Evolutionary conservation across 1,284 basidiomycete genomes (phyloP), one percentile per base, ranked within the genome.

Genomic region (Tranzscheliella williamsii): DNA sequence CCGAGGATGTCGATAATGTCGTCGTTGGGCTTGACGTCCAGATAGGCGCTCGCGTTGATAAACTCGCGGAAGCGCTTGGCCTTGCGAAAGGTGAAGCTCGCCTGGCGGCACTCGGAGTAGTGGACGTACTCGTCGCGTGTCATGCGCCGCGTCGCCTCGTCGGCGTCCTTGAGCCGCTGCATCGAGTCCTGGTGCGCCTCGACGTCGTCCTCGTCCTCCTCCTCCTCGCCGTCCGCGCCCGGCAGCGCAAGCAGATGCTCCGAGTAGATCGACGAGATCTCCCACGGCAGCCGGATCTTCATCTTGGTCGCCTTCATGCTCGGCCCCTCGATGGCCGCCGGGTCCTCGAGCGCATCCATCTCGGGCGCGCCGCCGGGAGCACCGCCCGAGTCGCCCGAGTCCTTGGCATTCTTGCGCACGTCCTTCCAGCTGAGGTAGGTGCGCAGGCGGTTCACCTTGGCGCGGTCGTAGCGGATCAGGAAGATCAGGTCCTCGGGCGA

Each of bases 341-440:
- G 42, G 13, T 62, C 64, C 2, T 64, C 57, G 15, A 72, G 27
- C 9, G 43, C 62, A 21, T 62, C 60, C 36, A 57, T 49, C 20
- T 49, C 53, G 13, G 42, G 16, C 0, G 36, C 53, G 1, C 54
- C 62, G 5, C 51, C 57, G 4, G 42, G 38, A 1, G 86, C 87
- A 15, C 85, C 89, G 11, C 85, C 88, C 3, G 84, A 88, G 33
- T 73, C 76, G 8, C 71, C 72, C 11, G 51, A 63, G 39, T 95
- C 91, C 73, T 95, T 95, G 6, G 91, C 91, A 64, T 91, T 89
- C 74, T 95, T 95, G 15, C 94, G 85, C 6, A 97, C 93, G 64
- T 96, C 94, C 75, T 95, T 96, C 93, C 94, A 98, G 0, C 89
- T 90, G n/a, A 98, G 83, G 74, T 96, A 97, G 9, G 91, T 95